Conservation (phyloP, 2,329 filamentous ascomycete genomes). For the Ploettnerulaceae sp. region DNA sequence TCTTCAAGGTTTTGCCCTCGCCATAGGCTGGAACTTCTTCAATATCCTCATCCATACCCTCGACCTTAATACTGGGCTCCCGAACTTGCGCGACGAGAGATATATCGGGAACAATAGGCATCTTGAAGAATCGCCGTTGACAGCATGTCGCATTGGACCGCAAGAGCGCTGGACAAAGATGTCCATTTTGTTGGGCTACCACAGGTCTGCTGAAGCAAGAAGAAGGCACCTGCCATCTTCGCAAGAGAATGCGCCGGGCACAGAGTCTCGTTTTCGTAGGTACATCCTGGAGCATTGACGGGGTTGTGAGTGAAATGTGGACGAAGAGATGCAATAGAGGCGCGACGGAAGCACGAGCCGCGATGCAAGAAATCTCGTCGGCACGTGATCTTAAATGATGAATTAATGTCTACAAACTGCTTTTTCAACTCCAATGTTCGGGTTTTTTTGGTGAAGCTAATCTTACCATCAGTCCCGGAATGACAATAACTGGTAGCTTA, state of each 20-base stretch:
- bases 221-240: not conserved
- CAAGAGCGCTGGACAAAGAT: not conserved
- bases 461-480: too few species aligned
- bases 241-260: not conserved
- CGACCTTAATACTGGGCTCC: not conserved
- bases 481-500: too few species aligned
- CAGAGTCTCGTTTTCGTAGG: conserved; percentile 10
- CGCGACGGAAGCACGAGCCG: too few species aligned
- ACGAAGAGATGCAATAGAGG: too few species aligned
- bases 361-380: too few species aligned
- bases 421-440: too few species aligned
- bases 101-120: not conserved
- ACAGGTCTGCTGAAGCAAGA: not conserved
- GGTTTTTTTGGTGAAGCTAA: too few species aligned
- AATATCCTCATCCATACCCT: too few species aligned
- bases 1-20: not conserved
- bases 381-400: too few species aligned
- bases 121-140: not conserved
- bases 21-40: too few species aligned
- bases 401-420: too few species aligned
- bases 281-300: conserved; percentile 14
- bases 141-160: not conserved
- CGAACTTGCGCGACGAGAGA: not conserved
- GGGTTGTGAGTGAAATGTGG: too few species aligned
- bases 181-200: not conserved